A percentile compares a stretch with the other conserved stretches of the same genome.
Conservation (phyloP, 805 yeast genomes). For the Candida adriatica region DNA sequence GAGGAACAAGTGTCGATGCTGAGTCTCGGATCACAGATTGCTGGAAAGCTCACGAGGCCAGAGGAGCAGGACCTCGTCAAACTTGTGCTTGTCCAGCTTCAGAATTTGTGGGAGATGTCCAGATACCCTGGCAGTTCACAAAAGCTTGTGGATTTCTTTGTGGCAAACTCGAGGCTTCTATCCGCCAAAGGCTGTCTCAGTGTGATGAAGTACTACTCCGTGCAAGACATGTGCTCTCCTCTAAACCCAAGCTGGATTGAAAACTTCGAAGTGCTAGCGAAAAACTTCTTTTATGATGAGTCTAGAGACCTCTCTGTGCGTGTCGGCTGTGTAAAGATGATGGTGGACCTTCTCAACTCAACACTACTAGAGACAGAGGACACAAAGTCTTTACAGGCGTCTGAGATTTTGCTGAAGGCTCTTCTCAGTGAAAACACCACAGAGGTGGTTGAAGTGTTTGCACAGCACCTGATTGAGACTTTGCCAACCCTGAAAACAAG, state of each 20-base stretch:
- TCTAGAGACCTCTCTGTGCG: conserved; percentile 22
- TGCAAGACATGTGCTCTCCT: conserved; percentile 48
- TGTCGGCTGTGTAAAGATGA: conserved; percentile 25
- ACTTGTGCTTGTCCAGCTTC: conserved; percentile 31
- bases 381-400: conserved; percentile 10
- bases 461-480: conserved; percentile 24
- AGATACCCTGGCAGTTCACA: conserved; percentile 37
- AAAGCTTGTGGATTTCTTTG: conserved; percentile 34
- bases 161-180: conserved; percentile 30
- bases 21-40: conserved; percentile 15
- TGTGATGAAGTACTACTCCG: conserved; percentile 41
- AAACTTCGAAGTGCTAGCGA: conserved; percentile 37
- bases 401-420: conserved; percentile 14
- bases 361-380: conserved; percentile 12
- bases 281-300: conserved; percentile 33
- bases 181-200: conserved; percentile 32
- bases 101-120: conserved; percentile 24
- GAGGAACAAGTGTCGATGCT: conserved; percentile 16
- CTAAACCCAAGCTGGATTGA: conserved; percentile 44
- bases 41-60: conserved; percentile 21
- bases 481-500: conserved; percentile 5
- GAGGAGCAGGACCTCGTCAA: conserved; percentile 27
- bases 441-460: conserved; percentile 27
- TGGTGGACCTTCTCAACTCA: conserved; percentile 21
- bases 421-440: conserved; percentile 14